Conservation (phyloP, 1,284 basidiomycete genomes). For the Ceratobasidium theobromae region DNA sequence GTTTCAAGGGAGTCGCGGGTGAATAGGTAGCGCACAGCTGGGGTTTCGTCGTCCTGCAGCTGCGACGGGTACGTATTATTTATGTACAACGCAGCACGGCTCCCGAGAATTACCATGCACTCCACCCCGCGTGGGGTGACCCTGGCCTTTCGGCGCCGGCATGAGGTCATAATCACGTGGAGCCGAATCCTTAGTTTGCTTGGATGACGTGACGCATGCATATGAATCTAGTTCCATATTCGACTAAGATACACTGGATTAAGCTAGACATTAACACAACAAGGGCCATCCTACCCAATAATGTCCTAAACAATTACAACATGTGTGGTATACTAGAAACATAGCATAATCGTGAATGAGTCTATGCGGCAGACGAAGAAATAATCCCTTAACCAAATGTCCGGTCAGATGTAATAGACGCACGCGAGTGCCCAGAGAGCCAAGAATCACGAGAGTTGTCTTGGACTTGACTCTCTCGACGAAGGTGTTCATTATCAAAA, state of each 20-base stretch:
- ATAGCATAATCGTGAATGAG: not conserved
- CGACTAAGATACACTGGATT: too few species aligned
- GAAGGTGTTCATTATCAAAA: not conserved
- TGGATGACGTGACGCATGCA: too few species aligned
- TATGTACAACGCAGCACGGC: not conserved
- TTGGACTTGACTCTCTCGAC: not conserved
- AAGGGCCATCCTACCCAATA: too few species aligned
- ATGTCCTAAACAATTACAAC: not conserved
- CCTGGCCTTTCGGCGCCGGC: not conserved
- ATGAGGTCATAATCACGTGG: constrained; percentile 24
- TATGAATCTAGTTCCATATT: too few species aligned
- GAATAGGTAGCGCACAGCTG: not conserved
- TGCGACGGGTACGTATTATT: constrained; percentile 7
- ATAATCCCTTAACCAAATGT: constrained; percentile 15
- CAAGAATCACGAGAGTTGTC: constrained; percentile 2
- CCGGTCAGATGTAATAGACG: constrained; percentile 11
- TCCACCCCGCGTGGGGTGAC: constrained; percentile 1
- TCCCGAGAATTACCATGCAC: not conserved
- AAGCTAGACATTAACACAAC: too few species aligned
- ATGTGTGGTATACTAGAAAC: not conserved
- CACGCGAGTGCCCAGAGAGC: not conserved
- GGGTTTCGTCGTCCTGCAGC: not conserved
- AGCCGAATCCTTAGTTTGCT: too few species aligned
- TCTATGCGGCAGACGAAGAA: not conserved
- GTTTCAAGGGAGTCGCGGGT: not conserved